phyloP scores from a whole-genome alignment of 164 flowering plant genomes.

The Saururus chinensis region DNA sequence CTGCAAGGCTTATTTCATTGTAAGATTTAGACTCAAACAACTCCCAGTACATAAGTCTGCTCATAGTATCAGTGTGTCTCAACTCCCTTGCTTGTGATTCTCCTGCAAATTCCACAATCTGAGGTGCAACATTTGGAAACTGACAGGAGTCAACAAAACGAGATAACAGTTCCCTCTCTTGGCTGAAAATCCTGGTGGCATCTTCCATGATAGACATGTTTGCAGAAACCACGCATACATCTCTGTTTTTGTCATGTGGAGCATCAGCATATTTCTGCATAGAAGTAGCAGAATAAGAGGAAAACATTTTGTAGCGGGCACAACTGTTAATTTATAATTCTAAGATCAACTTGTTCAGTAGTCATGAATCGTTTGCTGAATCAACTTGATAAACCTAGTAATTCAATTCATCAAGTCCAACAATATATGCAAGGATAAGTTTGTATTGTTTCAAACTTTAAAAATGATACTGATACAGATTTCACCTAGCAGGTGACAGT shows the following conservation, averaged over 20 bases:
- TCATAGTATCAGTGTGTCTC: background rate
- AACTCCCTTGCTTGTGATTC: conserved; percentile 3
- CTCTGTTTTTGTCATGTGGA: conserved; percentile 9
- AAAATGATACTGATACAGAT: too few relatives aligned
- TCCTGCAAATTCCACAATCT: background rate
- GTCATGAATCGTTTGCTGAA: background rate
- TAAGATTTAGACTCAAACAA: background rate
- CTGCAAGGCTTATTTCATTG: background rate
- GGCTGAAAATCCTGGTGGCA: conserved; percentile 3
- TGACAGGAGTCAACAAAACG: conserved; percentile 8
- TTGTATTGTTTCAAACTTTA: too few relatives aligned
- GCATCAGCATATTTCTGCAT: conserved; percentile 13
- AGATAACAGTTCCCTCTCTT: conserved; percentile 1
- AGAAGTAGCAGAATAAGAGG: background rate
- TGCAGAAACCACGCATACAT: conserved; percentile 5
- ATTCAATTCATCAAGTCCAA: background rate
- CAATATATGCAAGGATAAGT: too few relatives aligned
- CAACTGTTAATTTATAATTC: background rate
- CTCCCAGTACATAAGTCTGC: conserved; percentile 2
- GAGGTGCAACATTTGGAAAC: background rate
- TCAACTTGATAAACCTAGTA: background rate
- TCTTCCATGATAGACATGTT: conserved; percentile 1
- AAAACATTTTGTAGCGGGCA: background rate
- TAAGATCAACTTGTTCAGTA: background rate
- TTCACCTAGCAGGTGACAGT: too few relatives aligned